Conservation (phyloP, 495 filamentous ascomycete species). For the Letharia columbiana region DNA sequence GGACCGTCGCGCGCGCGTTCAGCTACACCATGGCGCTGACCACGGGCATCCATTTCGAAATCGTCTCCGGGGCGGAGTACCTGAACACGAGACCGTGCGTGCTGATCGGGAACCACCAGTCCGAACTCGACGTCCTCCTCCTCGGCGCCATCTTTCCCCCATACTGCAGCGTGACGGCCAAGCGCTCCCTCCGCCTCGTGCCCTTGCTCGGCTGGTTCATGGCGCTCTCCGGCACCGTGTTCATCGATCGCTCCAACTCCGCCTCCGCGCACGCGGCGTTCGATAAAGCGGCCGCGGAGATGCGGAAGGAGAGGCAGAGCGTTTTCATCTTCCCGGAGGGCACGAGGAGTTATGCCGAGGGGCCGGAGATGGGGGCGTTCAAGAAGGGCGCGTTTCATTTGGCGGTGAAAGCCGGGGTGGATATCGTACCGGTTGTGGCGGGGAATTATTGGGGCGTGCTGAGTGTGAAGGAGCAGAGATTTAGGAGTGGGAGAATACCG, state of each 20-base stretch:
- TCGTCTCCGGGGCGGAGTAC: constrained; percentile 57
- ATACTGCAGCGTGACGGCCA: constrained; percentile 89
- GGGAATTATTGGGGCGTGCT: constrained; percentile 84
- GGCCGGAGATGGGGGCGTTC: constrained; percentile 75
- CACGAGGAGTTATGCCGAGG: constrained; percentile 77
- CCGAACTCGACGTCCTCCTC: constrained; percentile 88
- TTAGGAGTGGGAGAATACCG: constrained; percentile 67
- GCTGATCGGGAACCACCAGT: constrained; percentile 90
- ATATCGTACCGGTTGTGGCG: constrained; percentile 54
- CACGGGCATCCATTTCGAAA: constrained; percentile 71
- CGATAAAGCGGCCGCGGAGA: constrained; percentile 69
- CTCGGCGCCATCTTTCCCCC: constrained; percentile 79
- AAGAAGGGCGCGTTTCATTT: constrained; percentile 99
- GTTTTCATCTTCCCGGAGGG: constrained; percentile 95
- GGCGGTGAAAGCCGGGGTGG: constrained; percentile 87
- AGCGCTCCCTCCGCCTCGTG: constrained; percentile 68
- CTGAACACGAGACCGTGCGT: constrained; percentile 70
- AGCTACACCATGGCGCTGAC: constrained; percentile 67
- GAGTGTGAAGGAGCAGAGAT: constrained; percentile 57
- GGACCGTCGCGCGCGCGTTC: constrained; percentile 72
- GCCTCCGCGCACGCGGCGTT: constrained; percentile 78
- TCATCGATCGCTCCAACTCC: constrained; percentile 83
- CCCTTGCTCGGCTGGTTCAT: constrained; percentile 98
- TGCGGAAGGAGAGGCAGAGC: constrained; percentile 65
- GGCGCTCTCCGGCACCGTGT: constrained; percentile 79